phyloP scores from a whole-genome alignment of 768 basidiomycete species.

The Tricholoma sp. region DNA sequence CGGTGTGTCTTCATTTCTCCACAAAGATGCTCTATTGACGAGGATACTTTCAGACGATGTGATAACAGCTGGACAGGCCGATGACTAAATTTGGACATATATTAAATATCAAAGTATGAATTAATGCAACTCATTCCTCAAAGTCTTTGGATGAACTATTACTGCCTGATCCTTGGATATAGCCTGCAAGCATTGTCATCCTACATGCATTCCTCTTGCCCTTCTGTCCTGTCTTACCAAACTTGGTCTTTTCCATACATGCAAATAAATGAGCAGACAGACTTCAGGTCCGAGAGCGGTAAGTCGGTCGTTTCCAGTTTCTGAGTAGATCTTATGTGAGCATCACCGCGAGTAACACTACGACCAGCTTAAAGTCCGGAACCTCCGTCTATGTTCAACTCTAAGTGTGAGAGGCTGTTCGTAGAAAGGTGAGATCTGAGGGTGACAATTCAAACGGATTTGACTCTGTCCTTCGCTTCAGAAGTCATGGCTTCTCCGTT shows the following conservation, averaged over 20 bases:
- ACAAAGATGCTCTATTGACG: neutral
- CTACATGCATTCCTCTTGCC: no score
- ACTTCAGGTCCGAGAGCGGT: no score
- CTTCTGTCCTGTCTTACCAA: no score
- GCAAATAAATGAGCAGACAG: no score
- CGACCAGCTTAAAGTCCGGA: neutral
- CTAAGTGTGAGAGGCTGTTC: neutral
- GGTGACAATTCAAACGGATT: neutral
- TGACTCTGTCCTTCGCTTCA: neutral
- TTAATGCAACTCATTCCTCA: neutral
- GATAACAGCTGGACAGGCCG: conserved; percentile 65
- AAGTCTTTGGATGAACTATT: neutral
- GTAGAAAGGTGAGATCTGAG: neutral
- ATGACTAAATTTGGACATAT: conserved; percentile 39
- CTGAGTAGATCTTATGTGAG: no score
- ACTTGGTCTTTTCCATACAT: no score
- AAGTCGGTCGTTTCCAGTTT: no score
- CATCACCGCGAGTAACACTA: no score
- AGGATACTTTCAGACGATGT: conserved; percentile 56
- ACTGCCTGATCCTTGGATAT: neutral
- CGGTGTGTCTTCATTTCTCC: conserved; percentile 39
- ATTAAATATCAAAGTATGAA: neutral
- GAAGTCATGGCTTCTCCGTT: neutral
- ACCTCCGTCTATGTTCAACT: neutral
- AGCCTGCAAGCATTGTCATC: neutral